A percentile compares a stretch with the other conserved stretches of the same genome.
These are phyloP conservation scores for Aspergillus piperis DNA, from an alignment of 2,329 filamentous ascomycete genomes.

Conservation along the genomic window DNA sequence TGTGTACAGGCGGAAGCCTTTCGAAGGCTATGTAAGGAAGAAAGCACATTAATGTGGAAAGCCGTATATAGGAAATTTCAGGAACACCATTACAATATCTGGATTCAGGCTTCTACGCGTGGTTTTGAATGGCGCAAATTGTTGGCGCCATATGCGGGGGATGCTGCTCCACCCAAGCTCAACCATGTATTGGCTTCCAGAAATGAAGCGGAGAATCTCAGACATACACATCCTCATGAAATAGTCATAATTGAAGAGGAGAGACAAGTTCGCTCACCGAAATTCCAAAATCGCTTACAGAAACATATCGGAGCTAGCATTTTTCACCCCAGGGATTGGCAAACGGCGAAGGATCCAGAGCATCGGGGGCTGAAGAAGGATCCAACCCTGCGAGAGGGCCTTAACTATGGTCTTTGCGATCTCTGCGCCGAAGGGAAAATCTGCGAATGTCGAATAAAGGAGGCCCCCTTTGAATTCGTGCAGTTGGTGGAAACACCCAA, in stretches of 20 bases:
- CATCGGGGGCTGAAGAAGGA: slow-evolving; percentile 1
- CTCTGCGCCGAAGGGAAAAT: slow-evolving; percentile 16
- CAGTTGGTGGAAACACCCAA: slow-evolving; percentile 30
- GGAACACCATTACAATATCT: slow-evolving; percentile 25
- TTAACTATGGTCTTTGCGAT: slow-evolving; percentile 19
- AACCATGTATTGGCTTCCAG: not conserved
- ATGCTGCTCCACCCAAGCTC: slow-evolving; percentile 6
- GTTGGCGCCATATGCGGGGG: slow-evolving; percentile 15
- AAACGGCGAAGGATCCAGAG: not conserved
- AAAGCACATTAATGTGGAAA: slow-evolving; percentile 17
- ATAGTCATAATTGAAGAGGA: slow-evolving; percentile 6
- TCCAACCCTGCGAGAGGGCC: slow-evolving; percentile 17
- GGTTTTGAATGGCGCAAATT: slow-evolving; percentile 27
- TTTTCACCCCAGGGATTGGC: slow-evolving; percentile 14
- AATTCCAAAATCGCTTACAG: slow-evolving; percentile 15
- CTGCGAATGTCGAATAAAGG: slow-evolving; percentile 26
- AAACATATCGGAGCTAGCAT: slow-evolving; percentile 15
- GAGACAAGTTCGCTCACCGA: slow-evolving; percentile 7
- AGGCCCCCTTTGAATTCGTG: slow-evolving; percentile 33
- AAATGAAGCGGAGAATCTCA: not conserved
- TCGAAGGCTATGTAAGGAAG: slow-evolving; percentile 13
- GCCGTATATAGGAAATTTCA: slow-evolving; percentile 19
- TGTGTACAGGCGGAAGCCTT: slow-evolving; percentile 31
- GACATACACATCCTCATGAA: slow-evolving; percentile 18
- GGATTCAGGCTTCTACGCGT: slow-evolving; percentile 27